Evolutionary conservation across 2,329 filamentous ascomycete species (phyloP).

Genomic region (Arachnomyces sp.): DNA sequence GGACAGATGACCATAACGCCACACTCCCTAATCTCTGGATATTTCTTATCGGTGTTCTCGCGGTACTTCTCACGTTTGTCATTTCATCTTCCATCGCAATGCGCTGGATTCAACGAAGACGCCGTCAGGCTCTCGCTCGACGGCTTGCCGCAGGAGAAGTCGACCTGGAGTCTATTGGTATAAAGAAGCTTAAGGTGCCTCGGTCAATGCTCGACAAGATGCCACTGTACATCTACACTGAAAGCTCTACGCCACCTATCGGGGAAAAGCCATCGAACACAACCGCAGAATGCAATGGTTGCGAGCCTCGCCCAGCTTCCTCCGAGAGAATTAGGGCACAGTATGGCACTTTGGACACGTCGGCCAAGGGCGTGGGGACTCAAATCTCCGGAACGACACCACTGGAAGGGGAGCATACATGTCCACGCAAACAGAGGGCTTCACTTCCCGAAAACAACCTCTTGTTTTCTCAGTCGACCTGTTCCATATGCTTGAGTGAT

Average conservation of each 20-base stretch:
- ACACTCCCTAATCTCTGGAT: conserved; percentile 70
- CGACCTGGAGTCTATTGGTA: conserved; percentile 76
- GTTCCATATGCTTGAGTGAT: conserved; percentile 82
- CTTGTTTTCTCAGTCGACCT: conserved; percentile 65
- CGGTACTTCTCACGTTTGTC: conserved; percentile 62
- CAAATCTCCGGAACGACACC: too few relatives aligned
- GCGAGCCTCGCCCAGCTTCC: too few relatives aligned
- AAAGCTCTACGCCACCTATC: conserved; percentile 11
- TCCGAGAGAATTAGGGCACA: too few relatives aligned
- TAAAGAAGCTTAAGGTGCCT: conserved; percentile 74
- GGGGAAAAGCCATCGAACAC: not conserved
- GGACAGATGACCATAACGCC: conserved; percentile 27
- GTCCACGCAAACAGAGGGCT: conserved; percentile 1
- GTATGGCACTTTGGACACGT: too few relatives aligned
- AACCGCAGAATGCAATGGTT: not conserved
- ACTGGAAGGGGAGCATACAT: conserved; percentile 1
- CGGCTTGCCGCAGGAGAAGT: conserved; percentile 72
- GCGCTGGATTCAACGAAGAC: conserved; percentile 67
- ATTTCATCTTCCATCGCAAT: conserved; percentile 61
- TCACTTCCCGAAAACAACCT: conserved; percentile 18
- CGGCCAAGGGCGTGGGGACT: too few relatives aligned
- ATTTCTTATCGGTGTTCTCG: conserved; percentile 63
- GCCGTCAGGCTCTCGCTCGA: conserved; percentile 59
- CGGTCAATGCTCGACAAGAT: conserved; percentile 62
- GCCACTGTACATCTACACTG: conserved; percentile 67